Evolutionary conservation across 805 yeast genomes (phyloP).

Genomic region (Yarrowia hollandica): DNA sequence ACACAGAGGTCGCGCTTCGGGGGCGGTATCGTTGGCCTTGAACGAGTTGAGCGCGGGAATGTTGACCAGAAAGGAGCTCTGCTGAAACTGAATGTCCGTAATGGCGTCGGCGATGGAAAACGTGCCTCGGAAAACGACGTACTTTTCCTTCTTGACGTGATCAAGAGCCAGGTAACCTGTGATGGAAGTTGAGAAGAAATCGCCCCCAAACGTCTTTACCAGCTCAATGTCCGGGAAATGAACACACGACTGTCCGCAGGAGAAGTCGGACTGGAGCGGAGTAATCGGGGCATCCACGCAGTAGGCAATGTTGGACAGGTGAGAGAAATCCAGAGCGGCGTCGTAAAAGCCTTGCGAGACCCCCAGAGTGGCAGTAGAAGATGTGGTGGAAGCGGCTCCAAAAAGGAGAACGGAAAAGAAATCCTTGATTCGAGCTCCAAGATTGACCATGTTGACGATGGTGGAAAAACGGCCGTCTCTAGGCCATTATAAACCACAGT

Average conservation of each 20-base stretch:
- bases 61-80: not conserved
- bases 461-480: too few species aligned
- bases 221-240: slow-evolving; percentile 10
- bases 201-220: not conserved
- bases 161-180: slow-evolving; percentile 20
- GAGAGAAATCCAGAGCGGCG: not conserved
- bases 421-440: not conserved
- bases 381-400: not conserved
- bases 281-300: not conserved
- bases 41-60: slow-evolving; percentile 1
- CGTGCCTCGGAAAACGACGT: slow-evolving; percentile 9
- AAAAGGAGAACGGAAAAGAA: not conserved
- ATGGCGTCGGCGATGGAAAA: slow-evolving; percentile 3
- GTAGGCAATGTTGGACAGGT: slow-evolving; percentile 25
- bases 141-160: slow-evolving; percentile 16
- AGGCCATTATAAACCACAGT: too few species aligned
- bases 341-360: not conserved
- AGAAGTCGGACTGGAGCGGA: not conserved
- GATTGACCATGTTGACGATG: slow-evolving; percentile 1
- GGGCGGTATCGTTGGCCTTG: not conserved
- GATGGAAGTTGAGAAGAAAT: not conserved
- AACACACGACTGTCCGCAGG: not conserved
- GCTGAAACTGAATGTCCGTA: slow-evolving; percentile 9
- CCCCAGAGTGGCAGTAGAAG: not conserved
- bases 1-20: not conserved